A percentile compares a stretch with the other conserved stretches of the same genome.
Conservation (phyloP, 208 protist genomes). For the Entamoeba nuttalli region DNA sequence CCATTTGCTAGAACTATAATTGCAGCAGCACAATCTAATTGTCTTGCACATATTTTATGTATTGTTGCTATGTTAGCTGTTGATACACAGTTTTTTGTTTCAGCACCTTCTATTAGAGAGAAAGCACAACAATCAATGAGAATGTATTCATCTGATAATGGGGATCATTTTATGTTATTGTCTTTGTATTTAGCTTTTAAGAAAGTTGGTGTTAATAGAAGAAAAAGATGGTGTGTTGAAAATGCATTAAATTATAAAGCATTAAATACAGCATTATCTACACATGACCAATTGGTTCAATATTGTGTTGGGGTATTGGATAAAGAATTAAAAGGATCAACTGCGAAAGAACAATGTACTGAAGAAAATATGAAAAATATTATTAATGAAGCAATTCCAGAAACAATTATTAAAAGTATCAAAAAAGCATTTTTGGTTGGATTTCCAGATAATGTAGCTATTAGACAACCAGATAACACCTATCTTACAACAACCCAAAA, state of each 20-base stretch:
- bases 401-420: background rate
- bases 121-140: background rate
- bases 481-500: background rate
- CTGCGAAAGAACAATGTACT: background rate
- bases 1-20: background rate
- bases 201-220: background rate
- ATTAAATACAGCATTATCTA: background rate
- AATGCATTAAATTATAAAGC: background rate
- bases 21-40: background rate
- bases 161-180: background rate
- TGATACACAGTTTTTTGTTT: background rate
- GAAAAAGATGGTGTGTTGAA: background rate
- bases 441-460: background rate
- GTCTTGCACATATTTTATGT: background rate
- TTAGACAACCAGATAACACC: background rate
- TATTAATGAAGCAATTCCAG: background rate
- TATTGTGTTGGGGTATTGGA: background rate
- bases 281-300: background rate
- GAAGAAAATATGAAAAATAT: background rate
- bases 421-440: background rate
- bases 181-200: background rate
- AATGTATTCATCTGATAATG: background rate
- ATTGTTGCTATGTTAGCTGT: slow-evolving; percentile 13
- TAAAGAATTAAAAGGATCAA: background rate
- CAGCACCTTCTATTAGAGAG: background rate